Percentiles rank a stretch among this genome's conserved stretches.
phyloP scores from a whole-genome alignment of 441 rosid species.

The Arabidopsis lyrata region DNA sequence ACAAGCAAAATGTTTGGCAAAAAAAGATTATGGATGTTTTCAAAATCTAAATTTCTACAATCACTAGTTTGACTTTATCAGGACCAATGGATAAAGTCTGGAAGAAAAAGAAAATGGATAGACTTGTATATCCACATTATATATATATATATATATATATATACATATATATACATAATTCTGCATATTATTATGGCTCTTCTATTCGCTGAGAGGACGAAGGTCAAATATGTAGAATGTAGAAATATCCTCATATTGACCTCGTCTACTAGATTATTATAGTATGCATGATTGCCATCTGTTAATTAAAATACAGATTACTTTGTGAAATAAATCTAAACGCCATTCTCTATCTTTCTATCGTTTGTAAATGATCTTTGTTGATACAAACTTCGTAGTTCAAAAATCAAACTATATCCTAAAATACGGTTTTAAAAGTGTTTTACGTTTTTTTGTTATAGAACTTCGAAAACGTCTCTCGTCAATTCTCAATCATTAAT shows the following conservation, averaged over 20 bases:
- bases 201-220: conserved; percentile 35
- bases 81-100: conserved; percentile 23
- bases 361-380: neutral
- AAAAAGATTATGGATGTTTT: too few species aligned
- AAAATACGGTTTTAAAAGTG: too few species aligned
- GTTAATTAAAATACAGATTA: neutral
- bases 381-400: neutral
- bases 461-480: conserved; percentile 13
- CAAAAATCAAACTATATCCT: too few species aligned
- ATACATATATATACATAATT: neutral
- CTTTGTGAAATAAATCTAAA: neutral
- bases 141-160: neutral
- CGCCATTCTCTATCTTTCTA: neutral
- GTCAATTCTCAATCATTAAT: neutral
- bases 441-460: neutral
- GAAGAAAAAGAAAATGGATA: conserved; percentile 31
- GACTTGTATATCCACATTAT: conserved; percentile 8
- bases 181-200: conserved; percentile 30
- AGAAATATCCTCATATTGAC: neutral
- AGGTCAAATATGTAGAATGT: conserved; percentile 6
- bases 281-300: conserved; percentile 28
- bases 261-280: neutral
- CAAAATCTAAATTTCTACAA: neutral
- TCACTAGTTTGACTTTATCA: conserved; percentile 9
- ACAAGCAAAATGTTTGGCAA: too few species aligned